phyloP scores from a whole-genome alignment of 2,329 filamentous ascomycete genomes.

The Pseudogymnoascus sp. region DNA sequence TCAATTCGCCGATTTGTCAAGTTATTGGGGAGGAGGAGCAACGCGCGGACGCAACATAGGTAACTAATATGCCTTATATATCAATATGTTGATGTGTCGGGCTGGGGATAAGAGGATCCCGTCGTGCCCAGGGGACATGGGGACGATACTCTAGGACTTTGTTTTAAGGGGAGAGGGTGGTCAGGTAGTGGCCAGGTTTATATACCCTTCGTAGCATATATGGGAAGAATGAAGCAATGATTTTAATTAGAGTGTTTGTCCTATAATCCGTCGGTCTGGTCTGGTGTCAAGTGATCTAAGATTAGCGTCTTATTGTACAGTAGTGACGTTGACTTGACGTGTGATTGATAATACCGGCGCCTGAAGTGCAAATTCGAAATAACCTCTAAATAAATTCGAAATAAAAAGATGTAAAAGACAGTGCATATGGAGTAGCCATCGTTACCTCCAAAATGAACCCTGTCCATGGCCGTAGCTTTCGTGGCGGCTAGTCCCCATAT shows the following conservation, averaged over 20 bases:
- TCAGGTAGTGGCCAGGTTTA: background rate
- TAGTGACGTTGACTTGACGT: background rate
- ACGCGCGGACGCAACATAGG: background rate
- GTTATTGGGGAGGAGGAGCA: background rate
- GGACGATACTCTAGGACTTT: background rate
- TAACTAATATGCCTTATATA: constrained; percentile 7
- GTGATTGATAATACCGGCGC: background rate
- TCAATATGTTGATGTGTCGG: constrained; percentile 3
- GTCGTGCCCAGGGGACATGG: background rate
- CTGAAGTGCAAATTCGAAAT: background rate
- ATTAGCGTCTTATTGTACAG: background rate
- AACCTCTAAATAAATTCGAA: background rate
- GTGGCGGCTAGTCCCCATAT: background rate
- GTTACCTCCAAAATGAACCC: background rate
- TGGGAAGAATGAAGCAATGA: constrained; percentile 6
- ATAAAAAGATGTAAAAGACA: background rate
- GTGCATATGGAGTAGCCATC: background rate
- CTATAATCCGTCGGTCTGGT: background rate
- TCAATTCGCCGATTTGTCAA: background rate
- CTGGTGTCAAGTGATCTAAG: background rate
- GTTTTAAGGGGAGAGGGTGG: constrained; percentile 3
- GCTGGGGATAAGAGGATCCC: background rate
- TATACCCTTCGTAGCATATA: constrained; percentile 7
- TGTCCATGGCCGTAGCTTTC: background rate
- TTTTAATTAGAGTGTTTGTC: background rate